phyloP scores from a whole-genome alignment of 1,284 basidiomycete species.

The Mycosarcoma mackinlayi region DNA sequence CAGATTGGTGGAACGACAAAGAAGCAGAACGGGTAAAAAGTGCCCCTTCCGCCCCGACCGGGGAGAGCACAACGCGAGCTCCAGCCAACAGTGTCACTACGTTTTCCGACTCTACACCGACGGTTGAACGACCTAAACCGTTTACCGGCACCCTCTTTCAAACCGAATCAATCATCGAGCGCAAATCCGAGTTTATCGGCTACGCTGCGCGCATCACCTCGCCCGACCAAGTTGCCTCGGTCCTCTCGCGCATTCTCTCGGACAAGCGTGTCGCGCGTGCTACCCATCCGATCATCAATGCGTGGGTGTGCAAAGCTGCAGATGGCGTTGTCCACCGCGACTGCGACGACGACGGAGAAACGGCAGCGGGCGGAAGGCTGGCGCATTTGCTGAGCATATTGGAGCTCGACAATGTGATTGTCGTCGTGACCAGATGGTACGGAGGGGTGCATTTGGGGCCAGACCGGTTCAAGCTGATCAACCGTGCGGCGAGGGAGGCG shows the following conservation, averaged over 20 bases:
- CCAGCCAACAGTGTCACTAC: background rate
- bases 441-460: constrained; percentile 64
- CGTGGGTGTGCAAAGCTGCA: constrained; percentile 61
- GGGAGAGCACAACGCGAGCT: background rate
- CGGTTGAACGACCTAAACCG: background rate
- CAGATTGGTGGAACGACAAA: constrained; percentile 50
- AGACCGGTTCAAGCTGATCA: constrained; percentile 67
- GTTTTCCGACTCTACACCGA: background rate
- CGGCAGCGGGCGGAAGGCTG: constrained; percentile 66
- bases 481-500: constrained; percentile 60
- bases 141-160: constrained; percentile 38
- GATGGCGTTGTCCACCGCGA: constrained; percentile 63
- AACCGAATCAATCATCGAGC: constrained; percentile 61
- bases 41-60: background rate
- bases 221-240: constrained; percentile 57
- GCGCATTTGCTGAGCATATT: constrained; percentile 66
- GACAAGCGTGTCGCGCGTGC: constrained; percentile 62
- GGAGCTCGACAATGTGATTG: constrained; percentile 60
- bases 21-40: constrained; percentile 13
- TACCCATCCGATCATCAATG: constrained; percentile 66
- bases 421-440: constrained; percentile 66
- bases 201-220: constrained; percentile 57
- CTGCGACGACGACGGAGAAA: constrained; percentile 67
- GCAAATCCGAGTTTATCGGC: constrained; percentile 68
- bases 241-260: constrained; percentile 52